Conservation (phyloP, 225 moss, liverwort and hornwort species). For the Bryoerythrophyllum caledonicum region DNA sequence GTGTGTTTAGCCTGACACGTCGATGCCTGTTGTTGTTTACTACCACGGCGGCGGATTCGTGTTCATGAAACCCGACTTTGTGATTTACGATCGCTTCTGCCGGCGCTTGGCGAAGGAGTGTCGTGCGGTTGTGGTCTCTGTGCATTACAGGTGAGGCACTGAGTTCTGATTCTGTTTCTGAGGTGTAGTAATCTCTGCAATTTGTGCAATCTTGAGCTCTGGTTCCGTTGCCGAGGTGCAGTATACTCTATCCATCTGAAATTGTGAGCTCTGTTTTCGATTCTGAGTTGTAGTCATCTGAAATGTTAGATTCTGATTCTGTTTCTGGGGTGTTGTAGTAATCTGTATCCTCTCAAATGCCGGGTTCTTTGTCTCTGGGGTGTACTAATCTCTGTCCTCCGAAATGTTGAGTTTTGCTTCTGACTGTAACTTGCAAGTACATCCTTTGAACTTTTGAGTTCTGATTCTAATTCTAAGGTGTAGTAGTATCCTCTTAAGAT, state of each 20-base stretch:
- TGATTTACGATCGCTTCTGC: slow-evolving; percentile 47
- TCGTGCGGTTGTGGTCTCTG: slow-evolving; percentile 50
- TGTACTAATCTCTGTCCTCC: too few relatives aligned
- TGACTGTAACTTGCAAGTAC: too few relatives aligned
- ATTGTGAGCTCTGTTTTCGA: too few relatives aligned
- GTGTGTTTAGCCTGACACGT: slow-evolving; percentile 14
- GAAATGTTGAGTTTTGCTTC: too few relatives aligned
- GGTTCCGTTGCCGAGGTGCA: neutral
- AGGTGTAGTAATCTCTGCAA: neutral
- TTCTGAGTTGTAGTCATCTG: too few relatives aligned
- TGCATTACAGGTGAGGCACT: slow-evolving; percentile 46
- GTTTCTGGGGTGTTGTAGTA: too few relatives aligned
- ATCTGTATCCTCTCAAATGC: too few relatives aligned
- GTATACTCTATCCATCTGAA: neutral
- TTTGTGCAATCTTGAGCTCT: neutral
- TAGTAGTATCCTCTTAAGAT: too few relatives aligned
- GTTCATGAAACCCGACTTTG: slow-evolving; percentile 37
- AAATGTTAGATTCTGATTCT: too few relatives aligned
- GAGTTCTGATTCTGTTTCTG: neutral
- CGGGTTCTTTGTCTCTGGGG: too few relatives aligned
- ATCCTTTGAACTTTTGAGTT: too few relatives aligned
- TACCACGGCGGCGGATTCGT: slow-evolving; percentile 75
- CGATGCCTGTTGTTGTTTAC: slow-evolving; percentile 31
- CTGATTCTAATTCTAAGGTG: too few relatives aligned
- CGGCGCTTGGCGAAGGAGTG: slow-evolving; percentile 39